Evolutionary conservation across 2,329 filamentous ascomycete genomes (phyloP).

Genomic region (Cercospora brassicicola): DNA sequence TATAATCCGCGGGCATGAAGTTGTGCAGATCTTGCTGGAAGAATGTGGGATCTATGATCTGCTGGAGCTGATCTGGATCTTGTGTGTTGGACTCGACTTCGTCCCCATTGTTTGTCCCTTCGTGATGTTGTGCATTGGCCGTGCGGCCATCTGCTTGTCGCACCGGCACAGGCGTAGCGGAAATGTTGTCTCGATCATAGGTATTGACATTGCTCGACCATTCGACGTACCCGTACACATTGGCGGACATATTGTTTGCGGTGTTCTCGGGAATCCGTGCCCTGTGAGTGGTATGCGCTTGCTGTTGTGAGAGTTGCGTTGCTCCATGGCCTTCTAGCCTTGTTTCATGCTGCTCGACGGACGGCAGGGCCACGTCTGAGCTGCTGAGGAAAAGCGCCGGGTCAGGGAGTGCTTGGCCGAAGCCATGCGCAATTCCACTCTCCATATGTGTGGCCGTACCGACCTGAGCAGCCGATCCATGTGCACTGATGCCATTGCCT

Average conservation of each 20-base stretch:
- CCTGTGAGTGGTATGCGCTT: background rate
- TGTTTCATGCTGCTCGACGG: constrained; percentile 10
- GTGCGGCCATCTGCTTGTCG: background rate
- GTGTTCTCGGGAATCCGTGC: too few species aligned
- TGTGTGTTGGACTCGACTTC: background rate
- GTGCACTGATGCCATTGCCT: background rate
- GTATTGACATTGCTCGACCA: background rate
- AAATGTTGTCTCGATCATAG: background rate
- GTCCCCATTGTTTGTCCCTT: background rate
- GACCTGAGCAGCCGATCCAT: background rate
- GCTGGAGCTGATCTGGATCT: background rate
- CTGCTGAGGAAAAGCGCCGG: constrained; percentile 1
- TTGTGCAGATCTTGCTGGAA: constrained; percentile 6
- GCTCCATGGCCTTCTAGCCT: background rate
- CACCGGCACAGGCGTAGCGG: background rate
- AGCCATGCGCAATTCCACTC: background rate
- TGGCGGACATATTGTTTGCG: background rate
- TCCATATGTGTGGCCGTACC: constrained; percentile 5
- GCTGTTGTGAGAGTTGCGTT: background rate
- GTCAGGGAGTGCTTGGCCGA: constrained; percentile 1
- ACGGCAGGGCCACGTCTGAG: background rate
- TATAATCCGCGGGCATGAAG: background rate
- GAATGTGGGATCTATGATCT: background rate
- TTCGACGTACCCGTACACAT: background rate
- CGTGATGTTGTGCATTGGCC: background rate